Evolutionary conservation across 805 yeast species (phyloP), one percentile per base, ranked within the genome.

Genomic region (Cephaloascus fragrans): DNA sequence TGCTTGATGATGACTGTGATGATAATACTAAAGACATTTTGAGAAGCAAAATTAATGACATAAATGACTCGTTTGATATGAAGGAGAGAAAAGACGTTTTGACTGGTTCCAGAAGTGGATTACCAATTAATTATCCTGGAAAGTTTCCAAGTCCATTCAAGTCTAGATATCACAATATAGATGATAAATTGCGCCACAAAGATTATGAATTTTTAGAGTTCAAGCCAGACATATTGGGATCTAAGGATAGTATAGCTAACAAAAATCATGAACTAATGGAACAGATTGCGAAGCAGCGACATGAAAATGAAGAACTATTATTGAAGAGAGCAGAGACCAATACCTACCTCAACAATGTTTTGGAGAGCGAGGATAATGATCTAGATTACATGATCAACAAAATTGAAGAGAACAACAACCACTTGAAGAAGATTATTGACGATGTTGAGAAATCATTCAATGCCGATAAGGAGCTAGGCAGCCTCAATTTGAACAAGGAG

Each of bases 341-440:
- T 23, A 23, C 6, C 12, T 8, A 23, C 10, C 12, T 23, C 12
- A 23, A 23, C 12, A 8, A 23, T 23, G 28, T 23, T 6, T n/a
- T n/a, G n/a, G n/a, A n/a, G n/a, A n/a, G n/a, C n/a, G 28, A 23
- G 12, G 12, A 6, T 12, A 12, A 23, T 23, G 26, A 39, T 12
- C 33, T 43, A 37, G 33, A 37, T 17, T 26, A 16, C 2, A 12
- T 46, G 4, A 35, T 43, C 1, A 36, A 35, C 9, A 40, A 44
- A 19, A 38, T 51, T 15, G 39, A 38, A 4, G 34, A 19, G 3
- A 48, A 50, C 12, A 52, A 47, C 39, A 38, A 36, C 18, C 50
- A 45, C 43, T 42, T 61, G 16, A 31, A 32, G 3, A 40, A 53
- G n/a, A 37, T 61, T n/a, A 44, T 47, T 32, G 47, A 49, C 12